Base-by-base conservation (phyloP, 1,284 basidiomycete species). In the Ustilago nuda region DNA sequence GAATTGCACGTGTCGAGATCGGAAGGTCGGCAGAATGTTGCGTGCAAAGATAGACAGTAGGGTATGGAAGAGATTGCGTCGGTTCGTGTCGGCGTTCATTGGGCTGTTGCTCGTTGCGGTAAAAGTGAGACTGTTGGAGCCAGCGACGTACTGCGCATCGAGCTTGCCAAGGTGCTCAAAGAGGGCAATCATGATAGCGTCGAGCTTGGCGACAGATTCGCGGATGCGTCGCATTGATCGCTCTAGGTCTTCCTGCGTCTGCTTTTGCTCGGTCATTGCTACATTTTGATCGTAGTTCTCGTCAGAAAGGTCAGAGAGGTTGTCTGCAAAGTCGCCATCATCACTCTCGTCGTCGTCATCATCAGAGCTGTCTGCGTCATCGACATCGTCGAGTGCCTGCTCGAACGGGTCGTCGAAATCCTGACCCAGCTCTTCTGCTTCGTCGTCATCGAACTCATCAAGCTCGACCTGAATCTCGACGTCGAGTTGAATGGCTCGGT, bases 1-100 rank as follows among this genome's bases (percentile, higher is more conserved):
- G 87, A 99, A 99, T 81, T 99, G 97, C 1, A 95, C 95, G 86
- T 99, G 96, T 48, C 96, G 93, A 0, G 94, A 98, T 85, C 95
- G 94, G 88, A 96, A 96, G 0, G 97, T 99, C 39, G 92, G 92
- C 52, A 99, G 90, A 82, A 99, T 94, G 52, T 92, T 91, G 39
- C 94, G 92, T 82, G 96, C 93, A 84, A 99, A 99, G 76, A 98
- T 93, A 76, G 92, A 91, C 54, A 99, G 90, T 12, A 99, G 91
- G 13, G 92, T 91, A 82, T 94, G 91, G 86, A 98, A 99, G 37
- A 83, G 70, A 41, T 79, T 77, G 43, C 76, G 70, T 4, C 82
- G 78, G 33, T 78, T 70, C 3, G 75, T 68, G 37, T 73, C 67
- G 23, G 66, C 61, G 32, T 77, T 67, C 67, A 76, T 64, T 15